Conservation (phyloP, 2,329 filamentous ascomycete species). For the Xylaria sp. region DNA sequence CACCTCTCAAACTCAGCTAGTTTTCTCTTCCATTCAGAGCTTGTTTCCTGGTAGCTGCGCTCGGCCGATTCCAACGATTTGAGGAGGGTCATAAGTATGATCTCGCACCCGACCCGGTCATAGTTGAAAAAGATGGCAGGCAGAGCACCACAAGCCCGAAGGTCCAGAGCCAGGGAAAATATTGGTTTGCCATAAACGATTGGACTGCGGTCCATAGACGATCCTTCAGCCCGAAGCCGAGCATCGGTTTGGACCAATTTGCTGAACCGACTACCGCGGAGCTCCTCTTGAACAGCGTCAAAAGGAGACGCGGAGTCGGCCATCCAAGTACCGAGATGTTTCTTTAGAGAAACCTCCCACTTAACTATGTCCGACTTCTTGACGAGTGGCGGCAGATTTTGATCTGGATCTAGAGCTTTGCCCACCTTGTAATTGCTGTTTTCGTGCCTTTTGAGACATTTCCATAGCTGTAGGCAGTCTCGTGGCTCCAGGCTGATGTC, state of each 20-base stretch:
- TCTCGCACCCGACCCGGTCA: constrained; percentile 67
- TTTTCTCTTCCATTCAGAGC: constrained; percentile 62
- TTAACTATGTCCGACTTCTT: constrained; percentile 66
- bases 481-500: constrained; percentile 72
- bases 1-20: constrained; percentile 61
- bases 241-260: not conserved
- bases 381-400: constrained; percentile 55
- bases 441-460: constrained; percentile 62
- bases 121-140: constrained; percentile 81
- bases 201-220: not conserved
- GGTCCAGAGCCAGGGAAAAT: constrained; percentile 58
- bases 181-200: constrained; percentile 1
- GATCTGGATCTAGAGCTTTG: constrained; percentile 50
- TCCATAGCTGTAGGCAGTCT: constrained; percentile 70
- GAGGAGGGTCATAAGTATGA: constrained; percentile 55
- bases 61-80: constrained; percentile 58
- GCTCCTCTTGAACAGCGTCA: constrained; percentile 47
- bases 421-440: constrained; percentile 54
- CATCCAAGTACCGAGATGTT: constrained; percentile 63
- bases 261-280: constrained; percentile 32
- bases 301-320: constrained; percentile 49
- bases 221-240: not conserved
- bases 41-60: constrained; percentile 56
- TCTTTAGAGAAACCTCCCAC: constrained; percentile 68
- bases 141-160: constrained; percentile 66